Evolutionary conservation across 2,329 filamentous ascomycete genomes (phyloP), one percentile per base, ranked within the genome.

Genomic region (Orbilia javanica): DNA sequence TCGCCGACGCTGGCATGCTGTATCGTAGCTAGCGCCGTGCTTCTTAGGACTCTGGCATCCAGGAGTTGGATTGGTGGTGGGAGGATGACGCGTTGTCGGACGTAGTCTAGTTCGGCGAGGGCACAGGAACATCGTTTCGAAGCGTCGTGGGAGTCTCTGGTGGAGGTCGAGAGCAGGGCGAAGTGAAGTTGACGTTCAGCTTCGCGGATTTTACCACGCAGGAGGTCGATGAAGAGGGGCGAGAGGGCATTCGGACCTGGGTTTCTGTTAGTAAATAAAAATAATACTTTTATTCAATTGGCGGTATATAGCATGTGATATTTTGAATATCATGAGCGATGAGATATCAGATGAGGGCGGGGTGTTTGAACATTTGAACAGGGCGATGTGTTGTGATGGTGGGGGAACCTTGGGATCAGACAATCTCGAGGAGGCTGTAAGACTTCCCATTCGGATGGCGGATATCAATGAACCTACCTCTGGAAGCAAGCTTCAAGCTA

Each of bases 131-230:
- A 77, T 22, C 73, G 73, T 77, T 77, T 77, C 7, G 73, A 70
- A 25, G 73, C 73, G 52, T 77, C 73, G 50, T 71, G 73, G 44
- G 53, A 53, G 73, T 77, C 73, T 42, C 31, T 66, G 50, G 36
- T 60, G 34, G 57, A 65, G 27, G 36, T 77, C 22, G 73, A 66
- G 22, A 77, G 73, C 39, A 77, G 39, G 50, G 73, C 73, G 52
- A 77, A 77, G 50, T 77, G 73, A 25, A 77, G 67, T 25, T 77
- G 73, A 13, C 73, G 73, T 62, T 77, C 73, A 39, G 73, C 73
- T 66, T 77, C 73, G 34, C 73, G 66, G 34, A 77, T 77, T 52
- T 77, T 77, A 13, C 25, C 73, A 3, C 66, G 66, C 29, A 77
- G 52, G 50, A 77, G 73, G 10, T 77, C 73, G 50, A 77, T 50